Evolutionary conservation across 1,284 basidiomycete genomes (phyloP).

Genomic region (Quambalaria eucalypti): DNA sequence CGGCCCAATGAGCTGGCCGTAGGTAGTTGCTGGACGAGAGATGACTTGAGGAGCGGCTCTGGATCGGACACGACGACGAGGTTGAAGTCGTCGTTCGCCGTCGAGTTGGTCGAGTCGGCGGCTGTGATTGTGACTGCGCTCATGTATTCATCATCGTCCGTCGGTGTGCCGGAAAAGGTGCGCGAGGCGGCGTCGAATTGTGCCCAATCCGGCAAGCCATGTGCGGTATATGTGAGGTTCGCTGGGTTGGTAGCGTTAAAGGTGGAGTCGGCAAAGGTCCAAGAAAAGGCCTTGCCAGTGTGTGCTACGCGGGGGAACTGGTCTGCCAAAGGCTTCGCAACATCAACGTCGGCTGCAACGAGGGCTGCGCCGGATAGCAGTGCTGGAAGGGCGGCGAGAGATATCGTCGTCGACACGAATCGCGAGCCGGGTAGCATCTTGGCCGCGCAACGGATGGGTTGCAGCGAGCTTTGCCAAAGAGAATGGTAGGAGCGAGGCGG

Average conservation of each 20-base stretch:
- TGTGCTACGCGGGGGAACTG: constrained; percentile 36
- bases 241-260: constrained; percentile 18
- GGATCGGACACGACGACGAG: constrained; percentile 25
- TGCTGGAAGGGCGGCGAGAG: neutral
- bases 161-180: constrained; percentile 28
- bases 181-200: constrained; percentile 20
- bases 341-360: constrained; percentile 11
- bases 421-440: no score
- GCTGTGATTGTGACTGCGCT: constrained; percentile 5
- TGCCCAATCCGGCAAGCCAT: constrained; percentile 32
- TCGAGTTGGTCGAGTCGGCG: neutral
- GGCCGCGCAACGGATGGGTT: no score
- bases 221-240: constrained; percentile 12
- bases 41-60: constrained; percentile 28
- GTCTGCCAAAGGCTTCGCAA: constrained; percentile 15
- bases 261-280: constrained; percentile 30
- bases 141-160: constrained; percentile 6
- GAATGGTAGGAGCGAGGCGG: no score
- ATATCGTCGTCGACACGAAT: neutral
- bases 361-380: neutral
- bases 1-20: constrained; percentile 26
- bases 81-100: constrained; percentile 14
- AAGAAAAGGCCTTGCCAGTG: constrained; percentile 24
- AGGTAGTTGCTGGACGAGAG: constrained; percentile 34
- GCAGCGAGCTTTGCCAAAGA: no score